Percentiles rank a stretch among this genome's conserved stretches.
Evolutionary conservation across 2,329 filamentous ascomycete genomes (phyloP).

Genomic region (Colletotrichum spinosum): DNA sequence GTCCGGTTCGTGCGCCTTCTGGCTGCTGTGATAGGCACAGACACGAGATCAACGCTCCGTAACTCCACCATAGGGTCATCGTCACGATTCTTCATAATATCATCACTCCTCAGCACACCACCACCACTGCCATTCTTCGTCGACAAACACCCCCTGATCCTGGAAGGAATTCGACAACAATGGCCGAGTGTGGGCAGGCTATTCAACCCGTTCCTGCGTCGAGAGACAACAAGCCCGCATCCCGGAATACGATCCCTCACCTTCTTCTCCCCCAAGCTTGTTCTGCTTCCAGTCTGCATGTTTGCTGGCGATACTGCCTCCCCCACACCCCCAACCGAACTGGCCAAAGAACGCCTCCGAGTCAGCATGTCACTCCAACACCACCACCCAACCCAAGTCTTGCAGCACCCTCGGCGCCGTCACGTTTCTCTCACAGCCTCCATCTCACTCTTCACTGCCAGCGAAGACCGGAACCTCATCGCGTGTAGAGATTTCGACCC

Average conservation of each 20-base stretch:
- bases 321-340: background rate
- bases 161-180: constrained; percentile 12
- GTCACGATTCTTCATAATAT: constrained; percentile 26
- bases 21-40: constrained; percentile 1
- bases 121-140: background rate
- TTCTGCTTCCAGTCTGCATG: background rate
- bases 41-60: background rate
- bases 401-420: background rate
- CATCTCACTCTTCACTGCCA: background rate
- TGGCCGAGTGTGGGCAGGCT: background rate
- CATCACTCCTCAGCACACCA: constrained; percentile 14
- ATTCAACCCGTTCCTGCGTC: constrained; percentile 23
- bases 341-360: background rate
- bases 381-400: background rate
- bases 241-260: background rate
- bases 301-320: background rate
- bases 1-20: constrained; percentile 13
- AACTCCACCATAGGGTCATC: background rate
- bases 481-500: too few species aligned
- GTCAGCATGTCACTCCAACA: background rate
- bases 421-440: background rate
- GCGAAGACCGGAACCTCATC: too few species aligned
- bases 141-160: background rate
- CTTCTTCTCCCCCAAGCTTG: background rate
- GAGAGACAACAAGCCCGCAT: constrained; percentile 16